Evolutionary conservation across 495 filamentous ascomycete genomes (phyloP).

Genomic region (Hypoxylon cercidicola): DNA sequence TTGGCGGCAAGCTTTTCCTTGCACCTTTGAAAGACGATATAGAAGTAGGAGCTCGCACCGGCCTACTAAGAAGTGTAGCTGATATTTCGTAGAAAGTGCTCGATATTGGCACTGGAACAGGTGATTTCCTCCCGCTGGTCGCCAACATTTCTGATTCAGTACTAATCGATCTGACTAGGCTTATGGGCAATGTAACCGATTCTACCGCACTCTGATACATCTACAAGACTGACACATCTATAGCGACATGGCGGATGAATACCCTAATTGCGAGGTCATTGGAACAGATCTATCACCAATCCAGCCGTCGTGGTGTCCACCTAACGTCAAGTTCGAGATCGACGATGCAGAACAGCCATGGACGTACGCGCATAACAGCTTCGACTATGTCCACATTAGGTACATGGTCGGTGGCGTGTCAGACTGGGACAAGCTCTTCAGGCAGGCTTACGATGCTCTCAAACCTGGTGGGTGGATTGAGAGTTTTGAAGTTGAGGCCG

Average conservation of each 20-base stretch:
- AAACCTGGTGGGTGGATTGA: slow-evolving; percentile 56
- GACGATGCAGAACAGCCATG: slow-evolving; percentile 61
- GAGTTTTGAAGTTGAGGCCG: slow-evolving; percentile 40
- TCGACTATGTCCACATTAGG: slow-evolving; percentile 68
- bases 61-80: not conserved
- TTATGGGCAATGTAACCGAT: slow-evolving; percentile 39
- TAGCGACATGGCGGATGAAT: slow-evolving; percentile 57
- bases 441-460: slow-evolving; percentile 49
- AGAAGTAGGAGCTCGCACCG: slow-evolving; percentile 12
- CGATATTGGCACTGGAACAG: slow-evolving; percentile 74
- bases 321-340: slow-evolving; percentile 66
- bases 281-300: slow-evolving; percentile 73
- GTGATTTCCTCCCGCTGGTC: slow-evolving; percentile 23
- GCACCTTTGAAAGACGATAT: slow-evolving; percentile 65
- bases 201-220: not conserved
- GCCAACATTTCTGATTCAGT: not conserved
- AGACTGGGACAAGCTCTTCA: slow-evolving; percentile 61
- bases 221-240: not conserved
- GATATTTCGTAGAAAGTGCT: slow-evolving; percentile 64
- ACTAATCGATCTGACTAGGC: slow-evolving; percentile 18
- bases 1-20: slow-evolving; percentile 67
- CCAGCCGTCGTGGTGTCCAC: slow-evolving; percentile 63
- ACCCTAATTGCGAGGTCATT: slow-evolving; percentile 63
- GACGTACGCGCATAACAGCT: slow-evolving; percentile 56
- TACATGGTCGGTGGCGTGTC: slow-evolving; percentile 62